Evolutionary conservation across 2,329 filamentous ascomycete genomes (phyloP).

Genomic region (Septoria petroselini): DNA sequence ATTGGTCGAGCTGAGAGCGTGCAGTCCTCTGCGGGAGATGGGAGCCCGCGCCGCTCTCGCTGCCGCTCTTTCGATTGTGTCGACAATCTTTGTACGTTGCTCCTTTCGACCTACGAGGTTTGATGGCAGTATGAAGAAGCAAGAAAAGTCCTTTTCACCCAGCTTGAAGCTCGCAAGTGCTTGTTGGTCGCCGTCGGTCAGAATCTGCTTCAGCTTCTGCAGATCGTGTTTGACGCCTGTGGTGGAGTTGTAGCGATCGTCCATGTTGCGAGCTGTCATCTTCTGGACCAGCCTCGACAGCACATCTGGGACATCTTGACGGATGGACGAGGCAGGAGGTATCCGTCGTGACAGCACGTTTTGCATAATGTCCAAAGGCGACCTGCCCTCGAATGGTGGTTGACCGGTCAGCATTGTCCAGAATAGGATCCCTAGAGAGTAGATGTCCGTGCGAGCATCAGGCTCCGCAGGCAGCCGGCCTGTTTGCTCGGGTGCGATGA

Average conservation of each 20-base stretch:
- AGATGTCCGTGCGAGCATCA: slow-evolving; percentile 88
- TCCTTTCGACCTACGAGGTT: slow-evolving; percentile 74
- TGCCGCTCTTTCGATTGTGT: slow-evolving; percentile 73
- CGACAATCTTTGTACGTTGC: slow-evolving; percentile 67
- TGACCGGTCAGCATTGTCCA: slow-evolving; percentile 80
- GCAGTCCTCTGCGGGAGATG: slow-evolving; percentile 43
- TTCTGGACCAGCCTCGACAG: slow-evolving; percentile 81
- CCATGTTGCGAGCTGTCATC: slow-evolving; percentile 84
- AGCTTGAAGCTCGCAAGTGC: slow-evolving; percentile 72
- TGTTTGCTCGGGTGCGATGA: slow-evolving; percentile 92
- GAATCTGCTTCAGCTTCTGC: slow-evolving; percentile 66
- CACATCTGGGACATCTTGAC: slow-evolving; percentile 80
- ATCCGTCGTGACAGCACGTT: slow-evolving; percentile 78
- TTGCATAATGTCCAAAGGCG: slow-evolving; percentile 86
- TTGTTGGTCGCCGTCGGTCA: slow-evolving; percentile 70
- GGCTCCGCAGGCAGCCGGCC: slow-evolving; percentile 89
- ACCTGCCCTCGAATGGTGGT: slow-evolving; percentile 73
- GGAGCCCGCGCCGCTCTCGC: slow-evolving; percentile 53
- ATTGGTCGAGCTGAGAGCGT: slow-evolving; percentile 49
- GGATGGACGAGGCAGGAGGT: slow-evolving; percentile 69
- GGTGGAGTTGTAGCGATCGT: slow-evolving; percentile 84
- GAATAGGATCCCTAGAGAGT: slow-evolving; percentile 83
- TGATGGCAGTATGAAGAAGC: slow-evolving; percentile 82
- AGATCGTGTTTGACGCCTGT: slow-evolving; percentile 83
- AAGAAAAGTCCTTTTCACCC: slow-evolving; percentile 81